Evolutionary conservation across 768 basidiomycete genomes (phyloP), one percentile per base, ranked within the genome.

Genomic region (Cyathus striatus): DNA sequence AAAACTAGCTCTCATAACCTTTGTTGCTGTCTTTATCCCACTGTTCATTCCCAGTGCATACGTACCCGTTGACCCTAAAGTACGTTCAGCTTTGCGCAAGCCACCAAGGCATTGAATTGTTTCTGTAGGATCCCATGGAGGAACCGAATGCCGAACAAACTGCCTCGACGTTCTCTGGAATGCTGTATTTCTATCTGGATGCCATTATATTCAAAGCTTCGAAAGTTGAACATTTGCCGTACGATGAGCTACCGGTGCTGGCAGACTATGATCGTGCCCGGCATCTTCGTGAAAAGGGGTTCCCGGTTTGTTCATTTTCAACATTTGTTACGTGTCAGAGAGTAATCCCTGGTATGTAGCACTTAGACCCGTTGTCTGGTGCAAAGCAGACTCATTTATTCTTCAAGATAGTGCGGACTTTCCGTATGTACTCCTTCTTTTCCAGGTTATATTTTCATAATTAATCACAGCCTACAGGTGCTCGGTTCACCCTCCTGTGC

Each of bases 191-290:
- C 16, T 86, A 71, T 60, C 59, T 85, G 47, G 78, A 84, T 49
- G 65, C 68, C 3, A 56, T 75, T 23, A 61, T 83, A 16, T 64
- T 65, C 43, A 49, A 58, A 7, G 76, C 70, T 1, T 66, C 66
- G 44, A 56, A 62, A n/a, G 54, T 69, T n/a, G 44, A 64, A 3
- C 75, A 75, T 50, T 51, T 81, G 1, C 53, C 70, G 1, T 59
- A 61, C 30, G 78, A 83, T 35, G 55, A 80, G 38, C 60, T 83
- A 27, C 81, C 81, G 10, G 78, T 78, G 2, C 73, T 86, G 59
- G 74, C 76, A 4, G 80, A 83, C 46, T 73, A 76, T 42, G 83
- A 86, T 45, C 40, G 46, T 36, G 50, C 56, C 1, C 42, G 50
- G 10, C 14, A 57, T 47, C 35, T 61, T 17, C 55, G 52, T 10